Evolutionary conservation across 257 asterid genomes (phyloP).

Genomic region (Solanum piurae): DNA sequence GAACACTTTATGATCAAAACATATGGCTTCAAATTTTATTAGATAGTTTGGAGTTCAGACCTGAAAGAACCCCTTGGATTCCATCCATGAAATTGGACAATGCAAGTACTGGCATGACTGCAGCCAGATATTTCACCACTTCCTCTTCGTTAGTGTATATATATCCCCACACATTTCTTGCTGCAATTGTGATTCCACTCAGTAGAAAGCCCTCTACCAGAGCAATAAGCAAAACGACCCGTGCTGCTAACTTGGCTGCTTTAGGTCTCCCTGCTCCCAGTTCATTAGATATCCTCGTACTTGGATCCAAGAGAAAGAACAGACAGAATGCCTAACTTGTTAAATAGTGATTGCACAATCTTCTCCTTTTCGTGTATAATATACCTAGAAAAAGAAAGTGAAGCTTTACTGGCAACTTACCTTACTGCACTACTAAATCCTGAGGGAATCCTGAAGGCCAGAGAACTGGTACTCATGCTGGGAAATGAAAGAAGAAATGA

Average conservation of each 20-base stretch:
- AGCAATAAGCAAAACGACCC: slow-evolving; percentile 6
- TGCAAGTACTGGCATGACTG: slow-evolving; percentile 22
- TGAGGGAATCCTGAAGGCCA: slow-evolving; percentile 18
- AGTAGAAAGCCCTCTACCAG: slow-evolving; percentile 13
- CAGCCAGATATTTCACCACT: slow-evolving; percentile 8
- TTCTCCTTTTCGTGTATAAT: neutral
- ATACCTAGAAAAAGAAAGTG: neutral
- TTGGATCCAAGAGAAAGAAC: neutral
- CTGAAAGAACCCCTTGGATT: slow-evolving; percentile 25
- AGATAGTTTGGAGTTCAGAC: neutral
- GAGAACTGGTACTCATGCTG: slow-evolving; percentile 17
- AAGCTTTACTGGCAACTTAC: neutral
- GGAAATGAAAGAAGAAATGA: neutral
- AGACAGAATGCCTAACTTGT: neutral
- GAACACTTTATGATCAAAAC: neutral
- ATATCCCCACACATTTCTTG: slow-evolving; percentile 15
- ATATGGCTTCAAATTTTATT: neutral
- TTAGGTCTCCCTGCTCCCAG: slow-evolving; percentile 15
- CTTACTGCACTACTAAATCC: slow-evolving; percentile 28
- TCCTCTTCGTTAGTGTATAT: slow-evolving; percentile 8
- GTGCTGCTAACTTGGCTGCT: slow-evolving; percentile 11
- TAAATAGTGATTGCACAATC: neutral
- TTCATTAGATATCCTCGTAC: slow-evolving; percentile 22
- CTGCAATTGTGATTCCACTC: slow-evolving; percentile 7
- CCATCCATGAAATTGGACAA: slow-evolving; percentile 33